These are phyloP conservation scores for Trichoderma gamsii DNA, from an alignment of 495 filamentous ascomycete genomes.

Conservation along the genomic window DNA sequence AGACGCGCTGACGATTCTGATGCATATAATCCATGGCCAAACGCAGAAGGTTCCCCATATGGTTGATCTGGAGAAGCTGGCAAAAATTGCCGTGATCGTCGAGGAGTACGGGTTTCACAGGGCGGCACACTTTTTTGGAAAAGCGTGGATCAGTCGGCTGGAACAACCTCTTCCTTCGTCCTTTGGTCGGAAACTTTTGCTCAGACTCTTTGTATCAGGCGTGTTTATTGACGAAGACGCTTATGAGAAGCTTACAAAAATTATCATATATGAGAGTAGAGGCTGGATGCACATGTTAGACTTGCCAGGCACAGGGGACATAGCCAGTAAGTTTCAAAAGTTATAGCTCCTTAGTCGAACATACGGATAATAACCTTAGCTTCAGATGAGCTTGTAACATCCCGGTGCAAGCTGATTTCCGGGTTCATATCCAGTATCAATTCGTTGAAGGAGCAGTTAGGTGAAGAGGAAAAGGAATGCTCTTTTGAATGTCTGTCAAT, in stretches of 20 bases:
- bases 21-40: not conserved
- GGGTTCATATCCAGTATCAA: conserved; percentile 12
- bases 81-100: conserved; percentile 41
- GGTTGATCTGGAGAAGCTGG: conserved; percentile 36
- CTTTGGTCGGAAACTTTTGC: conserved; percentile 24
- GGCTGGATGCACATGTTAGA: conserved; percentile 16
- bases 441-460: not conserved
- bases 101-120: conserved; percentile 44
- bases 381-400: conserved; percentile 15
- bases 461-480: conserved; percentile 1
- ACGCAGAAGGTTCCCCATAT: not conserved
- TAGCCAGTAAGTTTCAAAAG: conserved; percentile 15
- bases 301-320: conserved; percentile 16
- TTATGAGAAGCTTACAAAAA: conserved; percentile 13
- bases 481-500: conserved; percentile 20
- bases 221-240: conserved; percentile 10
- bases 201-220: conserved; percentile 20
- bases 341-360: not conserved
- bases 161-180: conserved; percentile 17
- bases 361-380: not conserved
- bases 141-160: conserved; percentile 33
- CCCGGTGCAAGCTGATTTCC: conserved; percentile 11
- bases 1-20: not conserved
- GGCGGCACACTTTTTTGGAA: conserved; percentile 27
- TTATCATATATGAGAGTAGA: conserved; percentile 15